Conservation (phyloP, 2,329 filamentous ascomycete species). For the Cladosporium sp. region DNA sequence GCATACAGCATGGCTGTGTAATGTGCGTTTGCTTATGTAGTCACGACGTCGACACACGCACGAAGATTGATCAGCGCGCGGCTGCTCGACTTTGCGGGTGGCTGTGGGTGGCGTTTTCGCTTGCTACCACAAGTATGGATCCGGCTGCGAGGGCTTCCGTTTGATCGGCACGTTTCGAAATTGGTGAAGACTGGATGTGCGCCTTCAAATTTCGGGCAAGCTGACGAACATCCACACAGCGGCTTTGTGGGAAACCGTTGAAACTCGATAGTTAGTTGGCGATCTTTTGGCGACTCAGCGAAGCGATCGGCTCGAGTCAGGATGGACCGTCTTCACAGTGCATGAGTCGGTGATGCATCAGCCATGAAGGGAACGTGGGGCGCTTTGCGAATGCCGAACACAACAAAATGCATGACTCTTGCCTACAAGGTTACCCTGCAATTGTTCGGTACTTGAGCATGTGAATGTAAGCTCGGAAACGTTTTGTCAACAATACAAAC, state of each 20-base stretch:
- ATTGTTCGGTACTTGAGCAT: not conserved
- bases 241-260: conserved; percentile 1
- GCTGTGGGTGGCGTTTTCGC: conserved; percentile 4
- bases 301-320: conserved; percentile 1
- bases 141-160: not conserved
- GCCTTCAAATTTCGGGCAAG: not conserved
- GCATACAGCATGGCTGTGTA: conserved; percentile 1
- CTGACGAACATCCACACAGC: not conserved
- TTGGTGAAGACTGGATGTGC: not conserved
- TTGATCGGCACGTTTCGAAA: conserved; percentile 9
- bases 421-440: not conserved
- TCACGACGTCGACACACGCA: not conserved
- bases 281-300: not conserved
- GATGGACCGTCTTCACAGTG: not conserved
- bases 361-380: not conserved
- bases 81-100: not conserved
- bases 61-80: not conserved
- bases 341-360: not conserved
- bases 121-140: not conserved
- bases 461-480: not conserved
- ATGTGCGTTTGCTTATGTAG: not conserved
- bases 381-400: not conserved
- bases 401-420: not conserved
- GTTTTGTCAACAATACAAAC: no score
- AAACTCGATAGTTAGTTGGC: not conserved